Percentiles rank a stretch among this genome's conserved stretches.
Conservation (phyloP, 2,329 filamentous ascomycete species). For the Penicillium sp. region DNA sequence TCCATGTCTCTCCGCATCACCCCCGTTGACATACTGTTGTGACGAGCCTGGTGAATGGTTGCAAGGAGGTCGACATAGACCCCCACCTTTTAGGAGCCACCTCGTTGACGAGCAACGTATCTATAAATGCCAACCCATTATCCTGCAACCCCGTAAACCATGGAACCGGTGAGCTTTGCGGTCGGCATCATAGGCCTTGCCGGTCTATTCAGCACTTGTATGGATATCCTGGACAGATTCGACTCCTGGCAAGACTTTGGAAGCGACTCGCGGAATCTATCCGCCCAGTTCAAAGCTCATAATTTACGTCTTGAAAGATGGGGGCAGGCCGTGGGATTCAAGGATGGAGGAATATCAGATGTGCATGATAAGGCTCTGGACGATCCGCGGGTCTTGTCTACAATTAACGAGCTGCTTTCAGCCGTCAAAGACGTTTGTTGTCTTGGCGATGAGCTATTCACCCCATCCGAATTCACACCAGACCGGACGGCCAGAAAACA, state of each 20-base stretch:
- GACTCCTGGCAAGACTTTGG: not conserved
- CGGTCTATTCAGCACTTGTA: not conserved
- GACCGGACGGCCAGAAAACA: not conserved
- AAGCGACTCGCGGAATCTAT: not conserved
- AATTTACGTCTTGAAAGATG: not conserved
- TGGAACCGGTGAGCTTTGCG: not conserved
- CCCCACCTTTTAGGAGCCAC: conserved; percentile 27
- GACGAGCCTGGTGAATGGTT: conserved; percentile 58
- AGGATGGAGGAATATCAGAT: not conserved
- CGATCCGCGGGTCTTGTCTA: not conserved
- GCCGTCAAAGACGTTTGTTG: not conserved
- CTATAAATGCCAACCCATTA: too few species aligned
- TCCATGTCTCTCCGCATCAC: not conserved
- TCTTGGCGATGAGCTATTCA: not conserved
- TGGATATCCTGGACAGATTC: not conserved
- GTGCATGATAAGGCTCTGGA: not conserved
- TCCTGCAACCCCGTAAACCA: not conserved
- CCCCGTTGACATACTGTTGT: conserved; percentile 49
- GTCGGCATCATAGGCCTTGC: not conserved
- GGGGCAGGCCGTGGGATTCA: not conserved
- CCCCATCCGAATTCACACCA: not conserved
- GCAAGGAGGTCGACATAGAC: conserved; percentile 70
- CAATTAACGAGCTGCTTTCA: not conserved
- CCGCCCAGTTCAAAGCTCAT: not conserved
- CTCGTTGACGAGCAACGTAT: too few species aligned